Evolutionary conservation across 306 rosid species (phyloP).

Genomic region (Oemleria cerasiformis): DNA sequence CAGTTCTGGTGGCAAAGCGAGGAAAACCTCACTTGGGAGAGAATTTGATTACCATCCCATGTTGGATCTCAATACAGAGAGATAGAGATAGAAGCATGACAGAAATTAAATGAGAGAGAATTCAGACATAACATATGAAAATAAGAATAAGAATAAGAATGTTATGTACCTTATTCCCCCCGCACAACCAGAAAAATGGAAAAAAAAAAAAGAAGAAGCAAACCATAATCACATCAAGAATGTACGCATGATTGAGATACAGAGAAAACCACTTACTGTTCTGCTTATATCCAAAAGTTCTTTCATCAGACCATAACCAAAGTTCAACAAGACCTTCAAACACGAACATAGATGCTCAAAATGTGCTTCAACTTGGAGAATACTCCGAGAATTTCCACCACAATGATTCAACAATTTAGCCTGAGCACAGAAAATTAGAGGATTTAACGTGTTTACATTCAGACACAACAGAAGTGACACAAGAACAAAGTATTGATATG

Average conservation of each 20-base stretch:
- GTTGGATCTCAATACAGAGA: no score
- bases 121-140: no score
- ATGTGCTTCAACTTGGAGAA: conserved; percentile 36
- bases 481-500: neutral
- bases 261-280: conserved; percentile 47
- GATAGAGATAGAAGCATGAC: no score
- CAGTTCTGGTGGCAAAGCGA: no score
- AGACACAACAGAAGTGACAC: neutral
- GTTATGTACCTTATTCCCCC: no score
- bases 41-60: no score
- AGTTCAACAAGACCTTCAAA: conserved; percentile 43
- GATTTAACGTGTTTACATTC: conserved; percentile 19
- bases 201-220: no score
- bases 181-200: no score
- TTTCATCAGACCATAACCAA: conserved; percentile 57
- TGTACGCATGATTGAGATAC: neutral
- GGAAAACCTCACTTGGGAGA: no score
- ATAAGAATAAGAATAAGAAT: no score
- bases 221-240: no score
- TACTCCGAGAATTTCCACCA: conserved; percentile 22
- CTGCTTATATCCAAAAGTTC: conserved; percentile 65
- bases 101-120: no score
- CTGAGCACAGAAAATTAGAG: conserved; percentile 41
- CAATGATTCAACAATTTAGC: conserved; percentile 46
- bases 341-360: conserved; percentile 47